Base-by-base conservation (phyloP, 2,329 filamentous ascomycete species). In the Xylariaceae sp. region DNA sequence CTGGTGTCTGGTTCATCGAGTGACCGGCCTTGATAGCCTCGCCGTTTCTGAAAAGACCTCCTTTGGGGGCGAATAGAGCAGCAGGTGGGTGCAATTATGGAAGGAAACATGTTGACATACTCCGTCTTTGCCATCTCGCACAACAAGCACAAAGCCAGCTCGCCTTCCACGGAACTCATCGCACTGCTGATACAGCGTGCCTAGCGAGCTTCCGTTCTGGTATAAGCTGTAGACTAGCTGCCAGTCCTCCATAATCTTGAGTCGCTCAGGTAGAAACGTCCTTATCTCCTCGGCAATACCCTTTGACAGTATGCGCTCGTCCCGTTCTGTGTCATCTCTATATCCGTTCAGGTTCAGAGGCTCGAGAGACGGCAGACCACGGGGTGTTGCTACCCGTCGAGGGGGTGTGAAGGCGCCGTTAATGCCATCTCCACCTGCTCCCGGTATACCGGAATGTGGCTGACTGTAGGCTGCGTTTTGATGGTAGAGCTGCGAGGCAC, bases 241-340 rank as follows among this genome's bases (percentile, higher is more conserved):
- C 94, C 94, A 99, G 53, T 86, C 82, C 59, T 96, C 91, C 52
- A 86, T 82, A 40, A 99, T 83, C 68, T 95, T 89, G 52, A 97
- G 72, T 43, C 94, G 80, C 57, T 95, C 84, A 1, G 94, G 94
- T 18, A 97, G 75, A 62, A 97, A 84, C 36, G 95, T 80, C 42
- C 94, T 81, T 49, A 97, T 96, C 73, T 97, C 94, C 71, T 97
- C 94, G 2, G 92, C 94, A 30, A 97, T 74, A 11, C 83, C 79
- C 44, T 75, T 74, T 15, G 79, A 86, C 48, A 99, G 76, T 46
- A 97, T 74, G 57, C 82, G 80, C 42, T 82, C 83, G 33, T 75
- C 77, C 15, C 71, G 60, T 15, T 76, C 71, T 3, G 86, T 90
- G 60, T 76, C 77, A 1, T 75, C 71, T 51, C 76, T 74, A 68